Evolutionary conservation across 2,329 filamentous ascomycete genomes (phyloP), one percentile per base, ranked within the genome.

Genomic region (Fusarium caatingaense): DNA sequence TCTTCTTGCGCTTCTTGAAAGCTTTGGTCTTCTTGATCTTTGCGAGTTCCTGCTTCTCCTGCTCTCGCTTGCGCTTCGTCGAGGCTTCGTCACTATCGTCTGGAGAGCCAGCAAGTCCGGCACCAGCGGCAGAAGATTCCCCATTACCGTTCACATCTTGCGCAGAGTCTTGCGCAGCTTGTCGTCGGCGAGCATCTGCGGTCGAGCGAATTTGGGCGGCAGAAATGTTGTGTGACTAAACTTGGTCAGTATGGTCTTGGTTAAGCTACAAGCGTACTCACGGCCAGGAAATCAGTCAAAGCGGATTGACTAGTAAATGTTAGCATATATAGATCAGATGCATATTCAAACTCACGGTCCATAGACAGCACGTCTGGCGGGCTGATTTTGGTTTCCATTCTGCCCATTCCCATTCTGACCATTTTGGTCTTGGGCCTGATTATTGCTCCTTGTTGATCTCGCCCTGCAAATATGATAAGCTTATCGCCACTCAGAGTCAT

Each of bases 201-300:
- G 86, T 82, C 21, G 81, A 76, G 37, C 84, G 82, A 60, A 89
- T 89, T 62, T 87, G 83, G 28, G 82, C 78, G 4, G 87, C 86
- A 23, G 88, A 92, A 70, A 93, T 93, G 73, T 93, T 93, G 78
- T 92, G 90, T 4, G 91, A 88, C 87, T 91, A 34, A 28, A 15
- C 20, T 8, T 37, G 34, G 57, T 80, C 49, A 80, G 74, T 46
- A 57, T 9, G 9, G 16, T 8, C 10, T 30, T 13, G 10, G 20
- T 15, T 5, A 4, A 20, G 30, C 15, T 11, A 40, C 21, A 13
- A 20, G 11, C n/a, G 10, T 5, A 72, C 82, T 69, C 69, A 84
- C 83, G 25, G 85, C 85, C 45, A 87, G 77, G 64, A 85, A 87
- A 68, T 87, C 84, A 4, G 85, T 87, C 74, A 87, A 74, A 16